These are phyloP conservation scores for Schwanniomyces vanrijiae DNA, from an alignment of 805 yeast species.

Conservation along the genomic window DNA sequence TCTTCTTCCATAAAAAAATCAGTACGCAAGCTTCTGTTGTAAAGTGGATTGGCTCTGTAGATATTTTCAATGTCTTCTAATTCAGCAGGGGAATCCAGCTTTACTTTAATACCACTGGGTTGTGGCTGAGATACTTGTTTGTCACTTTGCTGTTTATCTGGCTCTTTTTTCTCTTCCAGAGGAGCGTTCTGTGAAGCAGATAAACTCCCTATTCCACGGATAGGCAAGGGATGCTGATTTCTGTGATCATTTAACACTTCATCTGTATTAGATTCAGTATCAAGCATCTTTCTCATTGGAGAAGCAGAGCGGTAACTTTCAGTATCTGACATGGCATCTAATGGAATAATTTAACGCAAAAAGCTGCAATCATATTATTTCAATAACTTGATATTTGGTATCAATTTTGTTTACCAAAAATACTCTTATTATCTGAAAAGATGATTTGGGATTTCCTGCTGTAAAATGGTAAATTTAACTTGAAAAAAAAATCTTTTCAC, in stretches of 20 bases:
- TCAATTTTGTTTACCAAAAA: background rate
- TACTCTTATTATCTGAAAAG: background rate
- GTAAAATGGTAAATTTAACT: background rate
- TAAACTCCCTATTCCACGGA: slow-evolving; percentile 7
- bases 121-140: background rate
- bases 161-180: slow-evolving; percentile 1
- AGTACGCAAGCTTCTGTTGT: slow-evolving; percentile 15
- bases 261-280: slow-evolving; percentile 23
- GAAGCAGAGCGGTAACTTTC: slow-evolving; percentile 34
- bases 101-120: background rate
- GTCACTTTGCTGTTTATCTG: background rate
- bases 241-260: slow-evolving; percentile 42
- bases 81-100: background rate
- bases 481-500: background rate
- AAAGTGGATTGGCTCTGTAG: slow-evolving; percentile 3
- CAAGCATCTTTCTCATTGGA: slow-evolving; percentile 20
- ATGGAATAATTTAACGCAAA: slow-evolving; percentile 1
- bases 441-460: background rate
- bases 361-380: slow-evolving; percentile 2
- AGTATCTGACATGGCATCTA: slow-evolving; percentile 35
- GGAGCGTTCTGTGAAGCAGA: background rate
- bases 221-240: slow-evolving; percentile 36
- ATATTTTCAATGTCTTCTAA: background rate
- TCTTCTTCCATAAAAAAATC: slow-evolving; percentile 16
- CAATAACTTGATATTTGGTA: background rate